These are phyloP conservation scores for Phytophthora pistaciae DNA, from an alignment of 352 stramenopile species.

Conservation along the genomic window DNA sequence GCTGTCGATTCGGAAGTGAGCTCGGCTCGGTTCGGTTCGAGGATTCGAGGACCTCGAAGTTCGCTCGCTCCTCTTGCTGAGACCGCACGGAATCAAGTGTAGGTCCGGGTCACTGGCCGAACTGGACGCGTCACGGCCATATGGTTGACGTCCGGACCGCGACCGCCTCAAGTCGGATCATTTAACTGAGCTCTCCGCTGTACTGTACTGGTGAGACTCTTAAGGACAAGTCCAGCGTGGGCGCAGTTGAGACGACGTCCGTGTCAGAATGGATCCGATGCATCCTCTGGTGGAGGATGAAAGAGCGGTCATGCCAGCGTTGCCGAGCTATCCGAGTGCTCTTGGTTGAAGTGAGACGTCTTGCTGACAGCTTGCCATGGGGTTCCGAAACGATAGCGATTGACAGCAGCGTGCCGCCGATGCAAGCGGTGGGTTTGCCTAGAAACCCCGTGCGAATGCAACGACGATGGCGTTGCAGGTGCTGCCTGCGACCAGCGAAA, in stretches of 20 bases:
- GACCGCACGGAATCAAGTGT: constrained; percentile 14
- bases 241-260: neutral
- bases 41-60: neutral
- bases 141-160: constrained; percentile 15
- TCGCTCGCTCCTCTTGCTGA: neutral
- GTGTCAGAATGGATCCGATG: neutral
- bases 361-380: neutral
- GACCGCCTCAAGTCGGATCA: constrained; percentile 14
- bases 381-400: constrained; percentile 2
- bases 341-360: constrained; percentile 1
- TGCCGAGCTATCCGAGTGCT: neutral
- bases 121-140: constrained; percentile 28
- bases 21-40: neutral
- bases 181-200: constrained; percentile 8
- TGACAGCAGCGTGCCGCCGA: neutral
- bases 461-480: too few relatives aligned
- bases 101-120: constrained; percentile 21
- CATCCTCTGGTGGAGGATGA: neutral
- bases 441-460: neutral
- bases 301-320: too few relatives aligned
- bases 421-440: neutral
- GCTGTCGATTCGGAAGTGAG: constrained; percentile 29
- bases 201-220: neutral
- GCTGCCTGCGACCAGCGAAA: constrained; percentile 8
- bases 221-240: neutral